Percentiles rank a stretch among this genome's conserved stretches.
Evolutionary conservation across 2,329 filamentous ascomycete genomes (phyloP).

Genomic region (Calonectria multiphialidica): DNA sequence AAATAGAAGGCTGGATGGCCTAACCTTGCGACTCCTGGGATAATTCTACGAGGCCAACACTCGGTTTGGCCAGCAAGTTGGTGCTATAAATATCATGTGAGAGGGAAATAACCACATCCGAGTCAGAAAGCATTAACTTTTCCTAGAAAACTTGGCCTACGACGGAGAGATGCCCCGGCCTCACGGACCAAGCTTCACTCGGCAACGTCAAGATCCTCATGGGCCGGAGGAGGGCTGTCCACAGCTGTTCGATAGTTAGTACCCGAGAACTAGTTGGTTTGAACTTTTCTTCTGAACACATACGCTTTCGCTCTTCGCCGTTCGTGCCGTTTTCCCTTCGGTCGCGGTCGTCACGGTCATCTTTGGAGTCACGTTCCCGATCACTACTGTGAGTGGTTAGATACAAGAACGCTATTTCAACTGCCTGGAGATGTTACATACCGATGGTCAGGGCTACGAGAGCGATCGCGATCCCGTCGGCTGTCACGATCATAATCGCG

Average conservation of each 20-base stretch:
- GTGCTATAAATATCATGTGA: constrained; percentile 39
- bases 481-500: constrained; percentile 83
- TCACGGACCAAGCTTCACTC: constrained; percentile 64
- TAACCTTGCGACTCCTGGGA: constrained; percentile 30
- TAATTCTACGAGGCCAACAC: constrained; percentile 40
- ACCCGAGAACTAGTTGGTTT: constrained; percentile 5
- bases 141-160: constrained; percentile 28
- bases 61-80: constrained; percentile 36
- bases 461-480: constrained; percentile 81
- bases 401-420: neutral
- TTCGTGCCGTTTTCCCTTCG: constrained; percentile 83
- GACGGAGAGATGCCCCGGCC: constrained; percentile 23
- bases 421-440: constrained; percentile 43
- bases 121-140: constrained; percentile 39
- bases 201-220: constrained; percentile 96
- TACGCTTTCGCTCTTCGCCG: constrained; percentile 93
- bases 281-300: constrained; percentile 42
- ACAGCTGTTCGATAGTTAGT: constrained; percentile 59
- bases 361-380: constrained; percentile 68
- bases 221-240: constrained; percentile 84
- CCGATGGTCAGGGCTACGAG: constrained; percentile 76
- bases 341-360: constrained; percentile 79
- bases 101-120: constrained; percentile 35
- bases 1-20: constrained; percentile 30
- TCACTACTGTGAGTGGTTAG: constrained; percentile 52